Base-by-base conservation (phyloP, 2,329 filamentous ascomycete genomes). In the Pseudogymnoascus sp. region DNA sequence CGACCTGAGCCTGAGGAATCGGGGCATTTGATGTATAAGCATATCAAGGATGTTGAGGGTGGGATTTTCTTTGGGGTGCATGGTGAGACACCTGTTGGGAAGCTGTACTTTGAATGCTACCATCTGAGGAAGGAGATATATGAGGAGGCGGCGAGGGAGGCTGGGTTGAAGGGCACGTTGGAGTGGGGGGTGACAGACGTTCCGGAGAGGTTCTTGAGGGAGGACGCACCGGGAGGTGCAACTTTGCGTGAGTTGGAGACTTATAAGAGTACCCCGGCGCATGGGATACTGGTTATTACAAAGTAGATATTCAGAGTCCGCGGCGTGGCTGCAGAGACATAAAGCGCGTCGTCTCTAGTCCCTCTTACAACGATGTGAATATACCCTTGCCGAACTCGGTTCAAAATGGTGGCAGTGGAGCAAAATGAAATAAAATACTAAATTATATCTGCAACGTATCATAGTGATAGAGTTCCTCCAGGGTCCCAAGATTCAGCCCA, bases 91-190 rank as follows among this genome's bases (percentile, higher is more conserved):
- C 64, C 64, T 8, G 62, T 65, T 6, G 68, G 65, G 33, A 63
- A 69, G 4, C 47, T 74, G 12, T 62, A 64, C 16, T 73, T 73
- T 59, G 62, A 66, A 11, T 68, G 65, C 47, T 73, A 68, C 53
- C 70, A 73, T 65, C 64, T 75, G 60, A 67, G 63, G 56, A 69
- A 69, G 65, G 68, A 66, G 31, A 42, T 73, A 2, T 73, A 71
- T 60, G 69, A 74, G 63, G 63, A 67, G 35, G 70, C 68, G 12
- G 72, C 73, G 12, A 67, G 68, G 37, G 67, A 68, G 14, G 73
- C 67, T 2, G 73, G 72, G 1, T 62, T 75, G 42, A 64, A 35
- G 4, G 70, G 70, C 6, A 64, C 37, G 16, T 18, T 73, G 42
- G 64, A 66, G 60, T 73, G 71, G 72, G 66, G 64, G 31, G 63